These are phyloP conservation scores for Beverwykella pulmonaria DNA, from an alignment of 495 filamentous ascomycete genomes.

Conservation along the genomic window DNA sequence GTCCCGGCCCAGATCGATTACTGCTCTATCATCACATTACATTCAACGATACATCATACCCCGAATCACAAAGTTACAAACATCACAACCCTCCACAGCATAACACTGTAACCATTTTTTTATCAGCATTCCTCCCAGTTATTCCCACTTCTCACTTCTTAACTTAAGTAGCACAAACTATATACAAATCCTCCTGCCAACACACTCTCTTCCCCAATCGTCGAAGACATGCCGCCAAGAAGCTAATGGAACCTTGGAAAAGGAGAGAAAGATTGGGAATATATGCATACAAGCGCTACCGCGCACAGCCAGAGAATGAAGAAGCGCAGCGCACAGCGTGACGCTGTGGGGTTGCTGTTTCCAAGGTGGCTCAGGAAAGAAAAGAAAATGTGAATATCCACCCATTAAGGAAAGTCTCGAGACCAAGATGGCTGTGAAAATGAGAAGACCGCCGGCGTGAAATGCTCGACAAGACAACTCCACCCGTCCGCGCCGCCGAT, in stretches of 20 bases:
- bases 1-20: no score
- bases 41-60: no score
- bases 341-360: constrained; percentile 2
- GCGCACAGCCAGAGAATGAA: background rate
- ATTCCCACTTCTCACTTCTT: no score
- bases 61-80: no score
- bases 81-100: no score
- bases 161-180: no score
- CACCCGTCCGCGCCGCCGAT: background rate
- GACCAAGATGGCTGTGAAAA: background rate
- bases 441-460: background rate
- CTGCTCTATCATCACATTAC: no score
- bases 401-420: background rate
- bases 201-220: no score
- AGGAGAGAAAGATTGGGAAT: background rate
- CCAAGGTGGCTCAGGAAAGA: background rate
- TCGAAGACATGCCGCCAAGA: no score
- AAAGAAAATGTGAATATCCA: background rate
- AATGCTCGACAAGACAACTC: background rate
- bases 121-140: no score
- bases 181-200: no score
- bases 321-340: constrained; percentile 9
- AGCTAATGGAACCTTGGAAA: background rate
- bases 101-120: no score
- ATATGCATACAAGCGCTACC: background rate